phyloP scores from a whole-genome alignment of 1,284 basidiomycete species.

The Cryptococcus jaspeensis region DNA sequence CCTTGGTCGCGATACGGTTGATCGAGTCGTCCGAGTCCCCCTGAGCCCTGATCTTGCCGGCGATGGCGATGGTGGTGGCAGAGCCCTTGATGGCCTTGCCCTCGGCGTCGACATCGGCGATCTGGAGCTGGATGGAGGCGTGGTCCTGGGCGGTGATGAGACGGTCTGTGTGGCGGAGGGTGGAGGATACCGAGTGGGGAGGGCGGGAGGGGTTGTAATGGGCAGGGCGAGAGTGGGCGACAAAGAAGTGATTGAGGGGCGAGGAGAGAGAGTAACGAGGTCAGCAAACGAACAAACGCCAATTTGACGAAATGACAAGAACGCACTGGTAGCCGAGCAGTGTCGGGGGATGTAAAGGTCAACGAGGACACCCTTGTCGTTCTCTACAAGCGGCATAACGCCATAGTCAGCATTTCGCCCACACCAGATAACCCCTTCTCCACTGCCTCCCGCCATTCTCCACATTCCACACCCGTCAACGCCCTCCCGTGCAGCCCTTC shows the following conservation, averaged over 20 bases:
- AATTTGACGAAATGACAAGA: background rate
- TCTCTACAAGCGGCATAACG: conserved; percentile 21
- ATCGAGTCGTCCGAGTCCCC: conserved; percentile 97
- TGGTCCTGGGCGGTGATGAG: conserved; percentile 85
- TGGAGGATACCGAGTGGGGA: background rate
- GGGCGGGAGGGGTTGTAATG: background rate
- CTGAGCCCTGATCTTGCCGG: conserved; percentile 87
- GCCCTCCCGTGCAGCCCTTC: background rate
- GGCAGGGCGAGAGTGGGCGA: background rate
- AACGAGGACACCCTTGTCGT: conserved; percentile 86
- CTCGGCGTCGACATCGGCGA: conserved; percentile 91
- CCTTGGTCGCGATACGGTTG: conserved; percentile 94
- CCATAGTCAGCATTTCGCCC: background rate
- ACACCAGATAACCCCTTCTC: background rate
- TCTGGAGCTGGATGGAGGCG: conserved; percentile 93
- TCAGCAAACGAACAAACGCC: background rate
- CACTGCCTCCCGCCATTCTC: background rate
- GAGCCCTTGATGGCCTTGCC: conserved; percentile 80
- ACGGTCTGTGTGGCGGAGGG: conserved; percentile 24
- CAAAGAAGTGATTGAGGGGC: background rate
- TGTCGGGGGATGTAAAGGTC: conserved; percentile 99
- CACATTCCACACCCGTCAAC: background rate
- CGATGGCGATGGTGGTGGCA: conserved; percentile 89
- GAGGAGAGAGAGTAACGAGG: background rate
- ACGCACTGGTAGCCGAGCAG: conserved; percentile 89